phyloP scores from a whole-genome alignment of 129 eudicot species.

The Helianthus annuus region HanXRQr2.0-SUNRISE NC_035447.2:48380025-48380524 shows the following conservation, averaged over 20 bases:
- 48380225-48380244: too few relatives aligned
- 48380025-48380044: too few relatives aligned
- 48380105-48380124: too few relatives aligned
- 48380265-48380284: background rate
- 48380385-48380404: background rate
- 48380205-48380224: background rate
- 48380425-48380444: background rate
- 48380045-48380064: too few relatives aligned
- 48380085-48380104: too few relatives aligned
- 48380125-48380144: too few relatives aligned
- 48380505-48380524: background rate
- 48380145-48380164: too few relatives aligned
- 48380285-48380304: background rate
- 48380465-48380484: background rate
- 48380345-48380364: background rate
- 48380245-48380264: too few relatives aligned
- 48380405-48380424: background rate
- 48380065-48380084: too few relatives aligned
- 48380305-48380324: background rate
- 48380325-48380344: slow-evolving; percentile 3
- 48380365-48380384: background rate
- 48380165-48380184: too few relatives aligned
- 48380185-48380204: too few relatives aligned
- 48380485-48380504: background rate
- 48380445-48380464: too few relatives aligned